Percentiles rank a stretch among this genome's conserved stretches.
Conservation (phyloP, 148 eudicot genomes). For the Drosera capensis region DNA sequence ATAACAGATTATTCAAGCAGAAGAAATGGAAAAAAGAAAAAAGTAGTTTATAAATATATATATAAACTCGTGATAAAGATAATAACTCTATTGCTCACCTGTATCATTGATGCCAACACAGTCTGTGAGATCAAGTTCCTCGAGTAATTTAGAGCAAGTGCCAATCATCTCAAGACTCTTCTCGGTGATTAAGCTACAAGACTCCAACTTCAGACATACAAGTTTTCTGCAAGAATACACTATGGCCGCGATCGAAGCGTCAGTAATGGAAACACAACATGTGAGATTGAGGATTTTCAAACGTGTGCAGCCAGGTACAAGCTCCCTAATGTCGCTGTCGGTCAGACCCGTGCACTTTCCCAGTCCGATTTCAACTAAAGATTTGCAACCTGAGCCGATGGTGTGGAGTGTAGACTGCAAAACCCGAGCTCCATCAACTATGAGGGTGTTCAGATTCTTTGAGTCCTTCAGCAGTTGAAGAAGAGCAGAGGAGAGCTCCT, state of each 20-base stretch:
- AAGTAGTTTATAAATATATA: background rate
- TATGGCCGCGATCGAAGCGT: slow-evolving; percentile 43
- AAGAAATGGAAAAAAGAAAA: background rate
- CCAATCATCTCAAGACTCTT: slow-evolving; percentile 40
- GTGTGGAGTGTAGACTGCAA: slow-evolving; percentile 21
- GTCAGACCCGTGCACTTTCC: slow-evolving; percentile 61
- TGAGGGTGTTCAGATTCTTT: slow-evolving; percentile 24
- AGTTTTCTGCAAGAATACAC: slow-evolving; percentile 36
- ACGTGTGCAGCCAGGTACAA: slow-evolving; percentile 30
- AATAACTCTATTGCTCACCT: slow-evolving; percentile 17
- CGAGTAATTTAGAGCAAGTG: slow-evolving; percentile 28
- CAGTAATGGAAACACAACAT: slow-evolving; percentile 52
- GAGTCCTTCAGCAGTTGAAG: slow-evolving; percentile 23
- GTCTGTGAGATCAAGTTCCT: slow-evolving; percentile 78
- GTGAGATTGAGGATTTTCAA: slow-evolving; percentile 45
- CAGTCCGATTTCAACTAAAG: slow-evolving; percentile 42
- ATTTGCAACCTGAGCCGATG: slow-evolving; percentile 26
- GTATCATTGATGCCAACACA: slow-evolving; percentile 50
- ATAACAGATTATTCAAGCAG: slow-evolving; percentile 1
- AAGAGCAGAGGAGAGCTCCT: slow-evolving; percentile 52
- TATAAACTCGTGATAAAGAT: background rate
- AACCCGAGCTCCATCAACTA: slow-evolving; percentile 56
- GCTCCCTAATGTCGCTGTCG: slow-evolving; percentile 28
- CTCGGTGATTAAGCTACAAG: slow-evolving; percentile 49
- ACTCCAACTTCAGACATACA: slow-evolving; percentile 45